These are phyloP conservation scores for Pestalotiopsis sp. DNA, from an alignment of 2,329 filamentous ascomycete species.

Conservation along the genomic window DNA sequence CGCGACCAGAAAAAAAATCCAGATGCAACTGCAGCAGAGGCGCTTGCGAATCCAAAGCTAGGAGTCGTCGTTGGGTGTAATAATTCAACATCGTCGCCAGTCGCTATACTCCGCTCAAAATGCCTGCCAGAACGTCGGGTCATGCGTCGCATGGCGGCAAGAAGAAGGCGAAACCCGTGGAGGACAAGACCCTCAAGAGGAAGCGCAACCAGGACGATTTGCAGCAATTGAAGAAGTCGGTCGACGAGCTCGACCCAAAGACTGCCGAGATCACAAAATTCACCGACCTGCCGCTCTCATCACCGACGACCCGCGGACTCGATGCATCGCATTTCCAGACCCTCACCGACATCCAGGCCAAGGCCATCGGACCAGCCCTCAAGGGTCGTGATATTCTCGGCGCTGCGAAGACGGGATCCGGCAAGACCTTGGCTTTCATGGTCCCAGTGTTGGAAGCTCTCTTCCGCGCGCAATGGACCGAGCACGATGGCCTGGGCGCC, in stretches of 20 bases:
- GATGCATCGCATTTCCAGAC: slow-evolving; percentile 86
- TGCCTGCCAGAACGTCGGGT: slow-evolving; percentile 8
- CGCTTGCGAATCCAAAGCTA: background rate
- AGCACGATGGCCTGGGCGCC: slow-evolving; percentile 87
- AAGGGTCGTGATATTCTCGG: slow-evolving; percentile 88
- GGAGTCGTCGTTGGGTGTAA: background rate
- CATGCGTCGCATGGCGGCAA: slow-evolving; percentile 15
- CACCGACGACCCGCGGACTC: slow-evolving; percentile 77
- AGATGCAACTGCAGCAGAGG: background rate
- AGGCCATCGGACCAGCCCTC: slow-evolving; percentile 84
- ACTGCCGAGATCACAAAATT: slow-evolving; percentile 67
- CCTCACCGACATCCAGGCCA: slow-evolving; percentile 88
- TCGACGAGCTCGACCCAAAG: slow-evolving; percentile 58
- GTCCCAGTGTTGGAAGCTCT: slow-evolving; percentile 91
- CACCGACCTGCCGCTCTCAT: slow-evolving; percentile 82
- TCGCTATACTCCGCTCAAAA: background rate
- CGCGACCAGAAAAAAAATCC: slow-evolving; percentile 4
- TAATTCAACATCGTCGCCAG: background rate
- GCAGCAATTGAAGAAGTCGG: slow-evolving; percentile 38
- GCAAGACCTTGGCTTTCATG: slow-evolving; percentile 93
- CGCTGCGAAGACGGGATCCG: slow-evolving; percentile 92
- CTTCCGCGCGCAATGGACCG: slow-evolving; percentile 86
- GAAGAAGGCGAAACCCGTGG: slow-evolving; percentile 28
- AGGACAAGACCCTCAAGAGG: slow-evolving; percentile 39
- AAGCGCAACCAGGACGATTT: slow-evolving; percentile 45